Evolutionary conservation across 768 basidiomycete species (phyloP).

Genomic region (Guyanaporus albipodus): DNA sequence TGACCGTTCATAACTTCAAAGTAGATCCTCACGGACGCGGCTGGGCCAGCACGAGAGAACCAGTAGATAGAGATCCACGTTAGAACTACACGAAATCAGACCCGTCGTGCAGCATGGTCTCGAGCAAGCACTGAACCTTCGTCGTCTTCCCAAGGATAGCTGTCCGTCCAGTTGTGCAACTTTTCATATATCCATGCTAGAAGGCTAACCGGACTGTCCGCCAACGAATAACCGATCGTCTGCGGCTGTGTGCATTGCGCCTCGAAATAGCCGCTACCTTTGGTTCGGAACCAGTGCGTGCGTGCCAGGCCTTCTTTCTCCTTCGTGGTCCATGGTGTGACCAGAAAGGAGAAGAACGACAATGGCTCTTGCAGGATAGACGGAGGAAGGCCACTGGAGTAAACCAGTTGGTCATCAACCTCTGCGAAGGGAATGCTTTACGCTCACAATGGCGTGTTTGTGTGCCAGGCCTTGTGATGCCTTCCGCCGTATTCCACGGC

Average conservation of each 20-base stretch:
- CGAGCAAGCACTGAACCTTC: constrained; percentile 36
- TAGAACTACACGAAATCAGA: constrained; percentile 38
- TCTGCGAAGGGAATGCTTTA: too few species aligned
- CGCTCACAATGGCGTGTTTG: constrained; percentile 43
- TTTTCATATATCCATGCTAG: constrained; percentile 53
- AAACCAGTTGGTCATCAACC: not conserved
- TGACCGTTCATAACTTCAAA: constrained; percentile 38
- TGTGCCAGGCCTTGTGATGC: constrained; percentile 50
- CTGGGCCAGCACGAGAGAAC: constrained; percentile 57
- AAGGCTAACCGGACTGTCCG: constrained; percentile 54
- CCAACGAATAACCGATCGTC: constrained; percentile 48
- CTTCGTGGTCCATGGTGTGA: constrained; percentile 23
- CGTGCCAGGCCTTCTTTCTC: constrained; percentile 26
- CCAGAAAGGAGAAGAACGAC: constrained; percentile 22
- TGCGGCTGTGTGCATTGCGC: constrained; percentile 44
- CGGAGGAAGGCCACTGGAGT: constrained; percentile 23
- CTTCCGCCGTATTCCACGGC: constrained; percentile 37
- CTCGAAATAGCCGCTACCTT: constrained; percentile 29
- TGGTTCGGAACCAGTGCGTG: constrained; percentile 10
- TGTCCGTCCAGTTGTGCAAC: constrained; percentile 43
- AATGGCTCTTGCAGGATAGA: constrained; percentile 28
- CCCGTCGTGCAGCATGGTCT: not conserved
- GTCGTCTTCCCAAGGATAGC: constrained; percentile 53
- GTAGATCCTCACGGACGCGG: constrained; percentile 54
- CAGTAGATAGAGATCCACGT: constrained; percentile 57